Conservation (phyloP, 2,329 filamentous ascomycete genomes). For the Penicillium sp. region DNA sequence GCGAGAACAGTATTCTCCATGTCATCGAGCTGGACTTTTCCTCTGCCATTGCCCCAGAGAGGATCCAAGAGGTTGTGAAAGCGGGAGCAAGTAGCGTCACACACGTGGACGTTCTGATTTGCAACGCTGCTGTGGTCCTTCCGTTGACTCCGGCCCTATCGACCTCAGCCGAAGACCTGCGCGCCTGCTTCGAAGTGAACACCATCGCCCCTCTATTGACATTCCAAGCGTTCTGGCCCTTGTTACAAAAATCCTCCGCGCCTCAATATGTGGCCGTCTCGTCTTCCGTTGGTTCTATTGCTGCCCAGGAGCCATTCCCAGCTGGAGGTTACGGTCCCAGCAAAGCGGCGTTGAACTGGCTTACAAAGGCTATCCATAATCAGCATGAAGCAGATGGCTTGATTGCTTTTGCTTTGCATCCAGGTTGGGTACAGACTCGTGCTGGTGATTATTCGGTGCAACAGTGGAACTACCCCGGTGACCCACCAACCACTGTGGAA, state of each 20-base stretch:
- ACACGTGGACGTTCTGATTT: conserved; percentile 30
- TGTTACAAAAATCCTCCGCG: conserved; percentile 15
- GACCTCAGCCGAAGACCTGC: conserved; percentile 20
- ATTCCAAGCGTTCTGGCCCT: conserved; percentile 24
- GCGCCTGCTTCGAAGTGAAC: conserved; percentile 23
- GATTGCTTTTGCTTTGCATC: conserved; percentile 33
- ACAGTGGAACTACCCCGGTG: conserved; percentile 33
- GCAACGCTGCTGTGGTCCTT: conserved; percentile 47
- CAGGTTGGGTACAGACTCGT: conserved; percentile 40
- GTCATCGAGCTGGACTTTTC: conserved; percentile 26
- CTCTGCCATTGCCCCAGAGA: conserved; percentile 10
- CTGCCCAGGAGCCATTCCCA: conserved; percentile 19
- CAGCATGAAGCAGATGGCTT: conserved; percentile 25
- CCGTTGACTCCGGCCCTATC: conserved; percentile 61
- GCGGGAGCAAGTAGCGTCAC: conserved; percentile 25
- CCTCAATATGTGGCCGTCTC: conserved; percentile 23
- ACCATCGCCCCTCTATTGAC: conserved; percentile 38
- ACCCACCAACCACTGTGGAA: conserved; percentile 33
- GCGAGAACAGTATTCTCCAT: conserved; percentile 16
- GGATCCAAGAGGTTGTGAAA: conserved; percentile 7
- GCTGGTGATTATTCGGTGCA: conserved; percentile 33
- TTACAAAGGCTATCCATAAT: conserved; percentile 21
- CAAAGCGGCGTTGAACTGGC: conserved; percentile 26
- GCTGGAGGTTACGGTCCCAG: conserved; percentile 27
- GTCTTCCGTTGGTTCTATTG: conserved; percentile 27